Base-by-base conservation (phyloP, 768 basidiomycete genomes). In the Mycena epipterygia region DNA sequence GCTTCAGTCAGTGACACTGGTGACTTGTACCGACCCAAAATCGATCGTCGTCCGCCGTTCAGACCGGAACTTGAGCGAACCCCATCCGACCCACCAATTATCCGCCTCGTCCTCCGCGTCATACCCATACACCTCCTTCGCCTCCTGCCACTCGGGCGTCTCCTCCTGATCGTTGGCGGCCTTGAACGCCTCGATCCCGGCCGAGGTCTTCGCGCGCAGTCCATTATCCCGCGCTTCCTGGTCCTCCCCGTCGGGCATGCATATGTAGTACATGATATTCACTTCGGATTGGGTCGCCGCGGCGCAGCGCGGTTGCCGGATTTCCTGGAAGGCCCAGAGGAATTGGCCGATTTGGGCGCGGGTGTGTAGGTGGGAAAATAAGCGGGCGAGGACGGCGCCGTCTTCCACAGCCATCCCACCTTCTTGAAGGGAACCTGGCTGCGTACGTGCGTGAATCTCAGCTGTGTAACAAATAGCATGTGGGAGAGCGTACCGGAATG, bases 11-110 rank as follows among this genome's bases (percentile, higher is more conserved):
- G n/a, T n/a, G n/a, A n/a, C n/a, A n/a, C n/a, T n/a, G n/a, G n/a
- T n/a, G n/a, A n/a, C n/a, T n/a, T n/a, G n/a, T n/a, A n/a, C n/a
- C n/a, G n/a, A n/a, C n/a, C n/a, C n/a, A n/a, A n/a, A n/a, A n/a
- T n/a, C n/a, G n/a, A n/a, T n/a, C n/a, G n/a, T n/a, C n/a, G n/a
- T n/a, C n/a, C n/a, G n/a, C n/a, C n/a, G n/a, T n/a, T n/a, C n/a
- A n/a, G n/a, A n/a, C n/a, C n/a, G n/a, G n/a, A n/a, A n/a, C n/a
- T 30, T 62, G 30, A 49, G 48, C 3, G 32, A 35, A 2, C 88
- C 88, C 86, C 87, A 89, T 63, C 85, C 80, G 29, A 86, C 76
- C 88, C 89, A 90, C 89, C 89, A 90, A 62, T 89, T 84, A 64
- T 89, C 88, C 11, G 87, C 89, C 23, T 87, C 86, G 37, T 90